phyloP scores from a whole-genome alignment of 495 filamentous ascomycete genomes.

The Penicillium antarcticum region DNA sequence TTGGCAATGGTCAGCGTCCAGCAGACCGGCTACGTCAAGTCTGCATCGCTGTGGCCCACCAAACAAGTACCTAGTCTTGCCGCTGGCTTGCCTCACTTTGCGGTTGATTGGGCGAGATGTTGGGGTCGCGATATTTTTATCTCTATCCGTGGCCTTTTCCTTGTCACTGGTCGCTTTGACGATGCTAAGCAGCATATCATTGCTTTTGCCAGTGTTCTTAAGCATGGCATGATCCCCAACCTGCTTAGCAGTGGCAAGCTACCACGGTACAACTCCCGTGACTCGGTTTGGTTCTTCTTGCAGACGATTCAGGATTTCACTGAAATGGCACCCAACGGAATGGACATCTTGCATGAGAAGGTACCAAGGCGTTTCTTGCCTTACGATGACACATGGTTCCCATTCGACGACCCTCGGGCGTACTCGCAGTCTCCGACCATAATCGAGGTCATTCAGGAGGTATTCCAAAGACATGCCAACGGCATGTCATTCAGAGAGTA shows the following conservation, averaged over 20 bases:
- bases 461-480: conserved; percentile 82
- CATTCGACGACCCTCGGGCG: conserved; percentile 72
- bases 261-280: conserved; percentile 96
- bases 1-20: conserved; percentile 88
- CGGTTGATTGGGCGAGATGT: conserved; percentile 88
- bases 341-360: conserved; percentile 68
- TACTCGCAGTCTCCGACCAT: conserved; percentile 80
- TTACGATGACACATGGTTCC: conserved; percentile 92
- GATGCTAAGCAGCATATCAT: conserved; percentile 92
- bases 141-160: conserved; percentile 81
- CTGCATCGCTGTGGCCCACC: conserved; percentile 82
- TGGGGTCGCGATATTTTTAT: conserved; percentile 99
- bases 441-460: conserved; percentile 88
- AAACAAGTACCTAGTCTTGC: conserved; percentile 83
- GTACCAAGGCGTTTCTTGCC: conserved; percentile 87
- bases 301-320: conserved; percentile 94
- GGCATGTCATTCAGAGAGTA: conserved; percentile 92
- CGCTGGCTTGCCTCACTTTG: conserved; percentile 93
- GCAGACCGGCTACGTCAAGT: conserved; percentile 82
- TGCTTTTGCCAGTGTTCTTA: conserved; percentile 93
- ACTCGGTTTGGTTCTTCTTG: conserved; percentile 96
- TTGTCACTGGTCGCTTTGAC: conserved; percentile 81
- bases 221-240: conserved; percentile 99
- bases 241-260: conserved; percentile 78
- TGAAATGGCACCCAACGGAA: conserved; percentile 75